These are phyloP conservation scores for Chlorella sp. DNA, from an alignment of 139 green algal species.

Conservation along the genomic window DNA sequence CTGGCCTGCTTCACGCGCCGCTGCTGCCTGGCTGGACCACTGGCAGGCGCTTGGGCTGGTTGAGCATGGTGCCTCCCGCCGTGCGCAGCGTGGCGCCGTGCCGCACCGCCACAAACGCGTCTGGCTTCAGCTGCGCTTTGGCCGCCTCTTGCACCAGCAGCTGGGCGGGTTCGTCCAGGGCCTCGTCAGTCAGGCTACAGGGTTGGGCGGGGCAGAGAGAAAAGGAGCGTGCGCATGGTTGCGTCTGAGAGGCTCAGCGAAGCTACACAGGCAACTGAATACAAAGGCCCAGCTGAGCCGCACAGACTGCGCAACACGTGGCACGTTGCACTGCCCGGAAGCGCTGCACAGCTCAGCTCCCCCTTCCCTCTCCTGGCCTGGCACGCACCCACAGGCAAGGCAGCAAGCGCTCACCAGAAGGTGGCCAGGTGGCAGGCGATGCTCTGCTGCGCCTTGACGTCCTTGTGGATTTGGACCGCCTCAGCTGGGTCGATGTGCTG, in stretches of 20 bases:
- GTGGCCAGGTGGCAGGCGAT: conserved; percentile 81
- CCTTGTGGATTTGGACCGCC: conserved; percentile 74
- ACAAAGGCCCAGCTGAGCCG: no score
- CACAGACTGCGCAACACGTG: no score
- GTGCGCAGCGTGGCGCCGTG: conserved; percentile 61
- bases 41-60: conserved; percentile 29
- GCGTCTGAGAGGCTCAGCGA: no score
- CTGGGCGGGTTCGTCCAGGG: conserved; percentile 74
- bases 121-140: conserved; percentile 34
- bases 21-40: background rate
- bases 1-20: no score
- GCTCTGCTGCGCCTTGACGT: conserved; percentile 53
- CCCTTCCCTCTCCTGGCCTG: no score
- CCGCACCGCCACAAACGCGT: conserved; percentile 64
- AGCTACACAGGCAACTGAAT: no score
- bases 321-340: no score
- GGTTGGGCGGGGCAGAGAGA: no score
- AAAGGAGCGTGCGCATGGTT: no score
- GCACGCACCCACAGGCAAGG: no score
- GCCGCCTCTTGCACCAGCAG: conserved; percentile 38
- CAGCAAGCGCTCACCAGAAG: conserved; percentile 58
- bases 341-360: no score
- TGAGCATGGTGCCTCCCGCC: conserved; percentile 25
- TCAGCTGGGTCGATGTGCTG: conserved; percentile 78
- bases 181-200: conserved; percentile 54